Conservation (phyloP, 352 stramenopile species). For the Phytophthora vignae region DNA sequence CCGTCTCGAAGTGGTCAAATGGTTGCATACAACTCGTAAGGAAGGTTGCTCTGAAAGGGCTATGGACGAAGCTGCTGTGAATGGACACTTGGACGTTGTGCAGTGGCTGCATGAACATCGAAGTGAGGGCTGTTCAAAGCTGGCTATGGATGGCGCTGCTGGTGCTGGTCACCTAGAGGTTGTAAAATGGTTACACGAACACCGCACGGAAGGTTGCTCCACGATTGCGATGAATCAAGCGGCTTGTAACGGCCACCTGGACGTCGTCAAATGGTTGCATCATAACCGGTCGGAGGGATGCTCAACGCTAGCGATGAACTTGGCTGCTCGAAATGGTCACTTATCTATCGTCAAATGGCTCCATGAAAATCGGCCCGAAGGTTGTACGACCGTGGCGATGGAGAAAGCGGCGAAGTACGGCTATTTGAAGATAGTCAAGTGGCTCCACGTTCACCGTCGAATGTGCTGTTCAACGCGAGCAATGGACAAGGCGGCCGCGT, state of each 20-base stretch:
- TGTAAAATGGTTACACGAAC: conserved; percentile 22
- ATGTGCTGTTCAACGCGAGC: conserved; percentile 14
- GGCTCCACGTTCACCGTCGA: conserved; percentile 16
- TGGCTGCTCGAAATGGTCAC: conserved; percentile 19
- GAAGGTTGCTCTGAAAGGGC: conserved; percentile 13
- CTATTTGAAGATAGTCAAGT: conserved; percentile 22
- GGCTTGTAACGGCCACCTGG: conserved; percentile 14
- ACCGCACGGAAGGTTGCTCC: conserved; percentile 29
- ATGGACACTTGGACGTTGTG: conserved; percentile 19
- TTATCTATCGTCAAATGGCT: conserved; percentile 28
- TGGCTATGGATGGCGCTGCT: conserved; percentile 26
- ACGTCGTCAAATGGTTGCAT: conserved; percentile 29
- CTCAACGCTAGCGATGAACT: conserved; percentile 13
- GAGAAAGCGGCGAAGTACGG: conserved; percentile 17
- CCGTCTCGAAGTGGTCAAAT: conserved; percentile 24
- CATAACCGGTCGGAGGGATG: conserved; percentile 23
- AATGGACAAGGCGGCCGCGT: conserved; percentile 23
- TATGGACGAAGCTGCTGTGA: conserved; percentile 22
- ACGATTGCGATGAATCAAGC: conserved; percentile 20
- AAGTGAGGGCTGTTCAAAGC: conserved; percentile 16
- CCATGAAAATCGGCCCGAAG: conserved; percentile 12
- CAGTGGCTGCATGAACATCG: conserved; percentile 30
- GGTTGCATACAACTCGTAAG: conserved; percentile 12
- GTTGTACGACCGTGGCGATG: conserved; percentile 18
- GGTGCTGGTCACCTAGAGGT: conserved; percentile 10